A percentile compares a stretch with the other conserved stretches of the same genome.
Conservation (phyloP, 1,139 yeast genomes). For the Zygosaccharomyces pseudobailii region DNA sequence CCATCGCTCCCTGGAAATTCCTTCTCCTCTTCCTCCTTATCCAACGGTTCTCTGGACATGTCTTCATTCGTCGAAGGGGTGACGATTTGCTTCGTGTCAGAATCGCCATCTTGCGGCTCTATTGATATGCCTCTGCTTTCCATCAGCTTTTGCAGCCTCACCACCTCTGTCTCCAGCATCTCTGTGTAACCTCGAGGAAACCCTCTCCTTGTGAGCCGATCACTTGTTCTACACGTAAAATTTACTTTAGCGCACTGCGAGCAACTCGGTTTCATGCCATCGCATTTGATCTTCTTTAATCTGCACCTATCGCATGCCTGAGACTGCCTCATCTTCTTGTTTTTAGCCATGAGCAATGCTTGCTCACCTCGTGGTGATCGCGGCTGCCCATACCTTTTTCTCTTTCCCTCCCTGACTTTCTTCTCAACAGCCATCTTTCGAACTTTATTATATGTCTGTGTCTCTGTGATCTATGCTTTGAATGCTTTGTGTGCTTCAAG, state of each 20-base stretch:
- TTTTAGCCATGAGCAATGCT: conserved; percentile 11
- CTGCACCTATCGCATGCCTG: conserved; percentile 83
- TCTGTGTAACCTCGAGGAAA: conserved; percentile 76
- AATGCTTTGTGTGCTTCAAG: too few relatives aligned
- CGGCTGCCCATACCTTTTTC: conserved; percentile 20
- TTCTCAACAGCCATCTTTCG: neutral
- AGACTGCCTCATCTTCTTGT: conserved; percentile 44
- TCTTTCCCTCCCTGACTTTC: conserved; percentile 9
- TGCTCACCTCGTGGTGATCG: conserved; percentile 10
- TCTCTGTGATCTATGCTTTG: too few relatives aligned
- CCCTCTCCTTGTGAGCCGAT: conserved; percentile 66
- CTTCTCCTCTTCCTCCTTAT: neutral
- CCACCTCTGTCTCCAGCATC: conserved; percentile 58
- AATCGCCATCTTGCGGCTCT: neutral
- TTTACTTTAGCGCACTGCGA: conserved; percentile 59
- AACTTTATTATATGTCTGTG: too few relatives aligned
- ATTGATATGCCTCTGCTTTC: conserved; percentile 3
- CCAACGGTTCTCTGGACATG: neutral
- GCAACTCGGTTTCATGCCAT: conserved; percentile 63
- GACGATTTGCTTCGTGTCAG: neutral
- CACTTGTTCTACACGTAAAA: conserved; percentile 65
- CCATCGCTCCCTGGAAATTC: neutral
- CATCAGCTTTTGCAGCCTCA: conserved; percentile 48
- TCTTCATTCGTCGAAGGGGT: neutral
- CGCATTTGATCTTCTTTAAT: conserved; percentile 71